A percentile compares a stretch with the other conserved stretches of the same genome.
Conservation (phyloP, 768 basidiomycete genomes). For the Mrakia hoshinonis region DNA sequence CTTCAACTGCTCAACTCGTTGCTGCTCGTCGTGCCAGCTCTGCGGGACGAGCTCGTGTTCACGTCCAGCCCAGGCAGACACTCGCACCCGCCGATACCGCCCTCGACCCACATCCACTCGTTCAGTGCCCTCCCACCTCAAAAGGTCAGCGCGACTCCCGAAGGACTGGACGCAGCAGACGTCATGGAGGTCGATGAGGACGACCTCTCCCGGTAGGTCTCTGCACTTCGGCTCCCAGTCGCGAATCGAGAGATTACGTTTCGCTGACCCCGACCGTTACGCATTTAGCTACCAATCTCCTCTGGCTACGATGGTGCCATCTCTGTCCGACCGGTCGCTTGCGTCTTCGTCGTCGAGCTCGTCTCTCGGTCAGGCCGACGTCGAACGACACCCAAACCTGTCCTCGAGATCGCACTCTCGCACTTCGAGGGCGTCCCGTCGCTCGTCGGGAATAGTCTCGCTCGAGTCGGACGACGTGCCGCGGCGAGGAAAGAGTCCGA, state of each 20-base stretch:
- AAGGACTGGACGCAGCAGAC: neutral
- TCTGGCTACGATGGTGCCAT: neutral
- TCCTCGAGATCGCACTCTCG: conserved; percentile 2
- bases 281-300: neutral
- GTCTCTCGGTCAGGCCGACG: conserved; percentile 6
- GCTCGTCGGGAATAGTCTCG: conserved; percentile 1
- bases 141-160: conserved; percentile 5
- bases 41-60: conserved; percentile 2
- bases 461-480: neutral
- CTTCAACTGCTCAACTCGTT: neutral
- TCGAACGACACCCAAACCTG: neutral
- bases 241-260: too few relatives aligned
- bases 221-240: neutral
- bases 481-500: conserved; percentile 1
- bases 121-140: conserved; percentile 4
- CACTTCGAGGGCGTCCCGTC: neutral
- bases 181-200: conserved; percentile 2
- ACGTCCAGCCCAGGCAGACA: neutral
- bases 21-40: neutral
- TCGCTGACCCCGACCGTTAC: neutral
- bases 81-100: neutral
- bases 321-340: neutral
- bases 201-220: neutral
- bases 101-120: neutral
- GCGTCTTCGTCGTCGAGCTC: neutral